A percentile compares a stretch with the other conserved stretches of the same genome.
Evolutionary conservation across 306 rosid species (phyloP).

Genomic region (Vicia faba): DNA sequence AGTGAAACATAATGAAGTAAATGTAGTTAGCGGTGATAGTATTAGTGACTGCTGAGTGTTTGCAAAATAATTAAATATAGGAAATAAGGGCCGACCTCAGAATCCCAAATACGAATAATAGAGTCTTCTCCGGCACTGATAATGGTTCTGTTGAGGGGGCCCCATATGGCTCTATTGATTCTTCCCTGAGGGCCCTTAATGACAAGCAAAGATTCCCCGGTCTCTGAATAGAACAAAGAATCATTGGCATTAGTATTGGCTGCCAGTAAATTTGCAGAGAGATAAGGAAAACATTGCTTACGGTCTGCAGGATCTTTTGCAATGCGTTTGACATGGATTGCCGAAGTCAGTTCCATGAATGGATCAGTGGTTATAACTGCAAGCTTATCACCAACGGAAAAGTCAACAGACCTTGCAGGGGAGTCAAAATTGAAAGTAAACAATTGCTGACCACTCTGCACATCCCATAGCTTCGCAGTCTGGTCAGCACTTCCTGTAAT

Average conservation of each 20-base stretch:
- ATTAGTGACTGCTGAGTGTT: not conserved
- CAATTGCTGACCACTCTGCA: conserved; percentile 74
- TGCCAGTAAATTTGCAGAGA: not conserved
- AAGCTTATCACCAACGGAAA: conserved; percentile 66
- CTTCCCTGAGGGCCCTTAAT: conserved; percentile 91
- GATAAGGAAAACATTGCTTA: conserved; percentile 32
- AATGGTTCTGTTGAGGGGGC: conserved; percentile 77
- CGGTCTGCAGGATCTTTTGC: conserved; percentile 61
- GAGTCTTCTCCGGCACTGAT: conserved; percentile 94
- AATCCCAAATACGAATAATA: conserved; percentile 82
- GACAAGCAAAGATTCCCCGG: conserved; percentile 66
- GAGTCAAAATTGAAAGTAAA: conserved; percentile 70
- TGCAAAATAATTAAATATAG: not conserved
- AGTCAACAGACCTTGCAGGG: conserved; percentile 75
- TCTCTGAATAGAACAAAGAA: conserved; percentile 50
- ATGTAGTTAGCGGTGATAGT: not conserved
- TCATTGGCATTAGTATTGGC: not conserved
- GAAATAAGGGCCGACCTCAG: conserved; percentile 50
- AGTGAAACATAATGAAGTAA: not conserved
- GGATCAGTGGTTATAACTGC: conserved; percentile 78
- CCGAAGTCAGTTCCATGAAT: conserved; percentile 70
- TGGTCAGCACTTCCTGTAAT: conserved; percentile 90
- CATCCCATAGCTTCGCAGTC: conserved; percentile 78
- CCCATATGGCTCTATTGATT: conserved; percentile 95
- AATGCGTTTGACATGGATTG: conserved; percentile 73